These are phyloP conservation scores for Linnemannia zychae DNA, from an alignment of 192 early-diverging fungal genomes.

Conservation along the genomic window DNA sequence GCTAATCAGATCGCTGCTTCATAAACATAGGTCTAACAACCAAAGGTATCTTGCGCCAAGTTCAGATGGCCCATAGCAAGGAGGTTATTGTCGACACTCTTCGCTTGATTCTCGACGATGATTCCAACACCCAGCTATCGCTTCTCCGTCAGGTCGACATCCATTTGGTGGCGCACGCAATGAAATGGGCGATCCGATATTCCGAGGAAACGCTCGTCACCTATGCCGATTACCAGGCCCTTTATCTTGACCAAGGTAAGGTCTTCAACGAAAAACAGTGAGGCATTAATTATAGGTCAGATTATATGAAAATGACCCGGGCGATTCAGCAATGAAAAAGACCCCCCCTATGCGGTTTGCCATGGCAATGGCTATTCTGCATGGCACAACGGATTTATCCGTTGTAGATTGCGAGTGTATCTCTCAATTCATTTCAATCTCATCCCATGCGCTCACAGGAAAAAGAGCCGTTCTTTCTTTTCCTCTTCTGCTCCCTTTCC, in stretches of 20 bases:
- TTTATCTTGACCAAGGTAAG: conserved; percentile 57
- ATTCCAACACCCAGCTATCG: conserved; percentile 49
- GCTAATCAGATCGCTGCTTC: background rate
- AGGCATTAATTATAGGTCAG: background rate
- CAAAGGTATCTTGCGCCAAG: conserved; percentile 48
- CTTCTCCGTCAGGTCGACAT: conserved; percentile 43
- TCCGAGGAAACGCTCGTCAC: conserved; percentile 52
- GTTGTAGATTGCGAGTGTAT: background rate
- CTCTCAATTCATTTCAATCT: conserved; percentile 3
- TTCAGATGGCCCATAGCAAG: conserved; percentile 37
- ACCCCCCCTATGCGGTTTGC: background rate
- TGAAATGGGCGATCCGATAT: conserved; percentile 55
- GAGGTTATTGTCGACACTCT: conserved; percentile 35
- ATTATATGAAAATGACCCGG: background rate
- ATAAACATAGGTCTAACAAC: conserved; percentile 39
- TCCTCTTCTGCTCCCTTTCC: background rate
- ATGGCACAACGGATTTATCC: background rate
- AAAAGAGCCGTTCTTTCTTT: background rate
- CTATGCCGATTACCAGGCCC: conserved; percentile 43
- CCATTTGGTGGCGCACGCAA: conserved; percentile 53
- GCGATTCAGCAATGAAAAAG: background rate
- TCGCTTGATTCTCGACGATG: conserved; percentile 49
- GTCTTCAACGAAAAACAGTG: background rate
- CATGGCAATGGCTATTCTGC: background rate
- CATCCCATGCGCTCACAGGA: background rate